These are phyloP conservation scores for Mycena sanguinolenta DNA, from an alignment of 768 basidiomycete species.

Conservation along the genomic window DNA sequence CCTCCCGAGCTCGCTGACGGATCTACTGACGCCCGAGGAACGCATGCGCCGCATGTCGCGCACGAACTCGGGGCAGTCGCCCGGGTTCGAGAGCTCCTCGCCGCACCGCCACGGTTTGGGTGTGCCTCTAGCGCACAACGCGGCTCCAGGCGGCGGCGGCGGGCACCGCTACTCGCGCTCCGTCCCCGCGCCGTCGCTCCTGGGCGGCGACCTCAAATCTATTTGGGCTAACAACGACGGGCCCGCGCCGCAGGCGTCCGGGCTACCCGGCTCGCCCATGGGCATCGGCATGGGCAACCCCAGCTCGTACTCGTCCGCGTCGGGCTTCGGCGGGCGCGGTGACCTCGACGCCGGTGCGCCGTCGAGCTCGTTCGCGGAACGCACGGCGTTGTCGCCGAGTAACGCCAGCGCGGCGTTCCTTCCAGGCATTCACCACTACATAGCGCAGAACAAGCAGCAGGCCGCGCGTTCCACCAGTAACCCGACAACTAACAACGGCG, in stretches of 20 bases:
- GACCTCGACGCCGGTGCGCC: conserved; percentile 24
- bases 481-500: conserved; percentile 13
- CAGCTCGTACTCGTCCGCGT: conserved; percentile 67
- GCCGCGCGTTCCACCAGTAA: conserved; percentile 53
- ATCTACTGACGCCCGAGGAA: conserved; percentile 91
- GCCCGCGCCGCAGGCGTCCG: conserved; percentile 33
- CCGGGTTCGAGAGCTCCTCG: conserved; percentile 33
- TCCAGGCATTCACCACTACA: conserved; percentile 76
- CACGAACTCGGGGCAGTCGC: conserved; percentile 65
- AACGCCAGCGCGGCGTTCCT: conserved; percentile 90
- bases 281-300: conserved; percentile 42
- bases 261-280: conserved; percentile 42
- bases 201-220: conserved; percentile 77
- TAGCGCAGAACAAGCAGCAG: conserved; percentile 44
- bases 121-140: conserved; percentile 30
- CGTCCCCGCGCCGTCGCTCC: conserved; percentile 81
- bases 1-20: conserved; percentile 88
- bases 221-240: conserved; percentile 87
- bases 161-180: conserved; percentile 85
- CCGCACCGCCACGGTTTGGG: conserved; percentile 37
- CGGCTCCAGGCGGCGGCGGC: conserved; percentile 41
- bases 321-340: conserved; percentile 50
- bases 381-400: conserved; percentile 58
- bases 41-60: conserved; percentile 85
- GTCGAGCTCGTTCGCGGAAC: conserved; percentile 45